Evolutionary conservation across 2,329 filamentous ascomycete species (phyloP), one percentile per base, ranked within the genome.

Genomic region (Microsporum audouinii): DNA sequence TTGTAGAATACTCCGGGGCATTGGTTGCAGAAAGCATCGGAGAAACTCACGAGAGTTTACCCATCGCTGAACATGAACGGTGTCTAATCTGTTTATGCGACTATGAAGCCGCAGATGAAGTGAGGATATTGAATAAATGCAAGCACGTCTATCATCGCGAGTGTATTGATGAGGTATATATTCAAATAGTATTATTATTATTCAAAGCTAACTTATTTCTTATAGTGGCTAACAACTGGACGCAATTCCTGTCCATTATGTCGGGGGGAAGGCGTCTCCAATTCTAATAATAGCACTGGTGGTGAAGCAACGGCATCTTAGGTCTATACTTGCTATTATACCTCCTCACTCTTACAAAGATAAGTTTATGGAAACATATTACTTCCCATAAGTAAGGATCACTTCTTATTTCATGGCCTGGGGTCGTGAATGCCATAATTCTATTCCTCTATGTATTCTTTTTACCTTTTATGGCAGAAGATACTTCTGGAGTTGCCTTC

Each of bases 61-160:
- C 68, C n/a, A 68, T 78, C 29, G 66, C 70, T n/a, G 71, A 77
- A 47, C 76, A 73, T 47, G 79, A 87, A 64, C 80, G 84, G 57
- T 88, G 85, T 70, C 73, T 87, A 57, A 84, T 88, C 56, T 88
- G 85, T 69, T 73, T 88, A 49, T 83, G 81, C 64, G 84, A 87
- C 66, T 88, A 86, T 68, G 83, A 85, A 69, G 76, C 75, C 10
- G 78, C 79, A 6, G 85, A 87, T 64, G 80, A 85, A 66, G 79
- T 83, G 29, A 77, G 85, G 62, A 80, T 81, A 68, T 74, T 88
- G 62, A 74, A 78, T 62, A 84, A 83, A 69, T 88, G 85, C 74
- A 80, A 80, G 55, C 85, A 88, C 70, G 69, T 87, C 62, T 88
- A 85, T 72, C 85, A 88, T 72, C 80, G 79, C 65, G 81, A 86